Conservation (phyloP, 129 eudicot species). For the Flaveria linearis region DNA sequence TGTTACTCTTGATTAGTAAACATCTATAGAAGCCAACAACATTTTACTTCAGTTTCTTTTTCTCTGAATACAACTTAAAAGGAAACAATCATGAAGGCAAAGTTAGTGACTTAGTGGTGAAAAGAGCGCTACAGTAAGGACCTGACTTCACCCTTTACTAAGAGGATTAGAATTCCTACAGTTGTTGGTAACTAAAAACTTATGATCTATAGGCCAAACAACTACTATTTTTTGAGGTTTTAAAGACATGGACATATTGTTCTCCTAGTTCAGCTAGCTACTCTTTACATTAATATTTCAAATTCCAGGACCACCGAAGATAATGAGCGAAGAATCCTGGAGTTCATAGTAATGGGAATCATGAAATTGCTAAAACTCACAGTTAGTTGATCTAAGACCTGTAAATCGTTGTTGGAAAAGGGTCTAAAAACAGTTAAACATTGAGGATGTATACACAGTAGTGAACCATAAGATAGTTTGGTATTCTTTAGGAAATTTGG, state of each 20-base stretch:
- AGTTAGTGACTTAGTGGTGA: constrained; percentile 3
- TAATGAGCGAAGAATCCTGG: not conserved
- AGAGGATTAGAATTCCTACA: constrained; percentile 6
- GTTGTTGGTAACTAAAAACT: constrained; percentile 15
- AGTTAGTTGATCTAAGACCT: constrained; percentile 7
- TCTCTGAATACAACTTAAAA: constrained; percentile 2
- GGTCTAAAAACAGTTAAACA: not conserved
- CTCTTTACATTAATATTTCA: not conserved
- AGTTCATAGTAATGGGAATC: not conserved
- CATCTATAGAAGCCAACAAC: constrained; percentile 18
- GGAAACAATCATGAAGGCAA: constrained; percentile 9
- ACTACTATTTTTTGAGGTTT: not conserved
- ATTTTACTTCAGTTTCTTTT: not conserved
- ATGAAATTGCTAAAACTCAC: constrained; percentile 12
- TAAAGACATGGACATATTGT: not conserved
- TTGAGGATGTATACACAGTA: constrained; percentile 1
- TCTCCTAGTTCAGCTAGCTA: constrained; percentile 18
- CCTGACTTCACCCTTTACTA: constrained; percentile 19
- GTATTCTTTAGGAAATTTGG: not conserved
- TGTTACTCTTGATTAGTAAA: not conserved
- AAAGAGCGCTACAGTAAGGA: not conserved
- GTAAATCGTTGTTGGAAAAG: not conserved
- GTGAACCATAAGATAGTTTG: constrained; percentile 9
- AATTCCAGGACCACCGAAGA: not conserved
- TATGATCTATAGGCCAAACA: too few species aligned